phyloP scores from a whole-genome alignment of 352 stramenopile species.

The Globisporangium polare region DNA sequence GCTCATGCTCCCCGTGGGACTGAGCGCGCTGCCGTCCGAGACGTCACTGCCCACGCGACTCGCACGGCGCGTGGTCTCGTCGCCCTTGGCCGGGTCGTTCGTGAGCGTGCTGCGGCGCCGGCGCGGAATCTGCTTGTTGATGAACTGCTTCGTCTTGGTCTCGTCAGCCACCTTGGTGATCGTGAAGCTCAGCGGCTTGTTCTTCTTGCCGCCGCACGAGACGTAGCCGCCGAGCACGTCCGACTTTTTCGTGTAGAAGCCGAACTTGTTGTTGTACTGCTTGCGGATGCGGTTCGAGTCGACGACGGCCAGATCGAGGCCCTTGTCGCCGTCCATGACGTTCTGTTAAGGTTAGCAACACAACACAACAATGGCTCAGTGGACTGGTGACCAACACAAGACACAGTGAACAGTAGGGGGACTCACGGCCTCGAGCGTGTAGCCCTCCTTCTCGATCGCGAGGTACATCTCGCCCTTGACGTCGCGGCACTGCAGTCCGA shows the following conservation, averaged over 20 bases:
- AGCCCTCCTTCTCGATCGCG: slow-evolving; percentile 49
- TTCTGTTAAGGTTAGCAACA: slow-evolving; percentile 13
- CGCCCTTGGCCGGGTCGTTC: slow-evolving; percentile 36
- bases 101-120: slow-evolving; percentile 36
- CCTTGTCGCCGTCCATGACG: slow-evolving; percentile 39
- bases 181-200: slow-evolving; percentile 33
- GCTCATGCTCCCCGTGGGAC: slow-evolving; percentile 26
- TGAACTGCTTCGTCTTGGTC: slow-evolving; percentile 31
- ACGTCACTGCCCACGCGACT: slow-evolving; percentile 42
- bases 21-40: slow-evolving; percentile 44
- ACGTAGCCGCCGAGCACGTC: slow-evolving; percentile 41
- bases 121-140: slow-evolving; percentile 44
- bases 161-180: slow-evolving; percentile 30
- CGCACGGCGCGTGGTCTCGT: slow-evolving; percentile 31
- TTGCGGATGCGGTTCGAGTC: slow-evolving; percentile 77
- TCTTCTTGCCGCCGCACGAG: slow-evolving; percentile 49
- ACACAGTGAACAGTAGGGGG: background rate
- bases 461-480: slow-evolving; percentile 78
- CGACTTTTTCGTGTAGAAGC: slow-evolving; percentile 41
- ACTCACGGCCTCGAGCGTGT: slow-evolving; percentile 36
- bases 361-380: background rate
- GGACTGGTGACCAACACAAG: background rate
- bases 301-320: slow-evolving; percentile 45
- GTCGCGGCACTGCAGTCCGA: slow-evolving; percentile 44
- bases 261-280: slow-evolving; percentile 59